Evolutionary conservation across 23 red algal genomes (phyloP).

Genomic region (Gracilaria gracilis): DNA sequence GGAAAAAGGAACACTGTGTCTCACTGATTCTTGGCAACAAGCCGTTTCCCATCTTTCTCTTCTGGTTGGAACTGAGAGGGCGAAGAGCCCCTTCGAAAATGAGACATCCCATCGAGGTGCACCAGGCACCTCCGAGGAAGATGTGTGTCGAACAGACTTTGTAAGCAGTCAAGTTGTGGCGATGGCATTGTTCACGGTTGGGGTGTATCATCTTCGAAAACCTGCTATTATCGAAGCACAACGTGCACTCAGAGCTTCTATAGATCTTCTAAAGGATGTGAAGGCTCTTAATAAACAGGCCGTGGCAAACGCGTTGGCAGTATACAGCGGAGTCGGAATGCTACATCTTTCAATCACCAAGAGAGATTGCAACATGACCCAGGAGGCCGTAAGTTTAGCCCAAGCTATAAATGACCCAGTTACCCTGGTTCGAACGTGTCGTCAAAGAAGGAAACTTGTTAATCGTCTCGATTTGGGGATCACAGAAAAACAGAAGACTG

Average conservation of each 20-base stretch:
- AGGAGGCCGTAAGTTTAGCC: slow-evolving; percentile 28
- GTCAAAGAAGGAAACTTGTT: slow-evolving; percentile 51
- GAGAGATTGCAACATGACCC: slow-evolving; percentile 33
- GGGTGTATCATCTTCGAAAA: slow-evolving; percentile 63
- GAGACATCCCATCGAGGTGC: background rate
- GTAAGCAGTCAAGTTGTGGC: slow-evolving; percentile 35
- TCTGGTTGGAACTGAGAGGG: slow-evolving; percentile 34
- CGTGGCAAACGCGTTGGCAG: slow-evolving; percentile 48
- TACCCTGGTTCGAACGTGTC: slow-evolving; percentile 40
- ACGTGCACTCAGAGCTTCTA: slow-evolving; percentile 23
- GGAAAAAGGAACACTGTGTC: background rate
- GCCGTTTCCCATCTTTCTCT: slow-evolving; percentile 46
- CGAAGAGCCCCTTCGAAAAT: slow-evolving; percentile 3
- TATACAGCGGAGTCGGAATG: slow-evolving; percentile 47
- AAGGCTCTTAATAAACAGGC: slow-evolving; percentile 29
- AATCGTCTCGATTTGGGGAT: slow-evolving; percentile 27
- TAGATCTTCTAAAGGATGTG: slow-evolving; percentile 27
- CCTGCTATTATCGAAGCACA: slow-evolving; percentile 36
- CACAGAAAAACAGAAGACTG: background rate
- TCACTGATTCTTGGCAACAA: slow-evolving; percentile 64
- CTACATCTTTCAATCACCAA: background rate
- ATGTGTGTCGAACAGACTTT: slow-evolving; percentile 29
- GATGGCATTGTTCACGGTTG: slow-evolving; percentile 53
- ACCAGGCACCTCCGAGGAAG: background rate
- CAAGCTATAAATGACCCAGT: slow-evolving; percentile 40